Conservation (phyloP, 345 rosid species). For the Eutrema heterophyllum region DNA sequence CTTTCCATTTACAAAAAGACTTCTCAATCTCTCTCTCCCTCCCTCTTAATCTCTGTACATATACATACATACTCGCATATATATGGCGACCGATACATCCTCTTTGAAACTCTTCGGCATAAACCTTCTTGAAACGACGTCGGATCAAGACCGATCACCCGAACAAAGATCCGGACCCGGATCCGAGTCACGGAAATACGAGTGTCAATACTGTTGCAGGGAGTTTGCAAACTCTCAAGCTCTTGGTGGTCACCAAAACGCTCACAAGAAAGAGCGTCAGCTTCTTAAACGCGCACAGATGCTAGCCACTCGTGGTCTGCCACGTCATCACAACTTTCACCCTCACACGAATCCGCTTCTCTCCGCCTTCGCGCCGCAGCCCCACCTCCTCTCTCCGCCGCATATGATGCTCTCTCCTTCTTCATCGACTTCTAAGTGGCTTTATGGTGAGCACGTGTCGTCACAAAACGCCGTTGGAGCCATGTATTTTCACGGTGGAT, state of each 20-base stretch:
- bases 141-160: slow-evolving; percentile 5
- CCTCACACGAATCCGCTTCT: slow-evolving; percentile 39
- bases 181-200: slow-evolving; percentile 56
- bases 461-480: slow-evolving; percentile 26
- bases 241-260: slow-evolving; percentile 96
- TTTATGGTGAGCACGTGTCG: slow-evolving; percentile 24
- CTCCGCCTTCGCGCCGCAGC: slow-evolving; percentile 48
- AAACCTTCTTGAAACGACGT: slow-evolving; percentile 41
- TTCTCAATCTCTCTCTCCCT: neutral
- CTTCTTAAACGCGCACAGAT: slow-evolving; percentile 75
- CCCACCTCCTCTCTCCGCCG: slow-evolving; percentile 52
- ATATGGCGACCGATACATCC: slow-evolving; percentile 28
- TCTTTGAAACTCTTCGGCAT: slow-evolving; percentile 60
- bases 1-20: slow-evolving; percentile 20
- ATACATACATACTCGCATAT: slow-evolving; percentile 17
- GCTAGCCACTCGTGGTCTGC: slow-evolving; percentile 41
- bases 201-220: slow-evolving; percentile 91
- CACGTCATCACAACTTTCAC: slow-evolving; percentile 19
- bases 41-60: slow-evolving; percentile 9
- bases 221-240: slow-evolving; percentile 95
- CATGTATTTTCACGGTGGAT: slow-evolving; percentile 21
- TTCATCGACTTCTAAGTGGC: slow-evolving; percentile 20
- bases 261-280: slow-evolving; percentile 94
- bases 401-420: slow-evolving; percentile 29
- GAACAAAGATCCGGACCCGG: slow-evolving; percentile 25